These are phyloP conservation scores for Cladosporium oxysporum DNA, from an alignment of 2,329 filamentous ascomycete species.

Conservation along the genomic window DNA sequence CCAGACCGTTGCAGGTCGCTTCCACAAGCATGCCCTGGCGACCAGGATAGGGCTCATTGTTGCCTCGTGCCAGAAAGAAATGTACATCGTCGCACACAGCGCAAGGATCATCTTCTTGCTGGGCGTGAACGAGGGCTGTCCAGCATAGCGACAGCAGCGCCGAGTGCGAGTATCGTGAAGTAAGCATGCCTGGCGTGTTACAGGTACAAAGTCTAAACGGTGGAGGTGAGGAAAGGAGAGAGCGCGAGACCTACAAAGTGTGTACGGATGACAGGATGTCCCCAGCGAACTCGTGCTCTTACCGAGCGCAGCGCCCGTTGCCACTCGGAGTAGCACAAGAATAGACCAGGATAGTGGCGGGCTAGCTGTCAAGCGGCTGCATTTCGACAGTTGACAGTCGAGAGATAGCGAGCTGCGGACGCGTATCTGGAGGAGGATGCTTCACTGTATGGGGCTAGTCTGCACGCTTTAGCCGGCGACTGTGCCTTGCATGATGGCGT, in stretches of 20 bases:
- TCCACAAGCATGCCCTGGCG: conserved; percentile 37
- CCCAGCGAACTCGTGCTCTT: not conserved
- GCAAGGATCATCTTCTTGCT: conserved; percentile 14
- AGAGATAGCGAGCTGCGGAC: not conserved
- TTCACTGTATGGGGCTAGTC: not conserved
- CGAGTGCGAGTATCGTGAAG: not conserved
- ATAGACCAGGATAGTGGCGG: not conserved
- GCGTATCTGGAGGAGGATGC: not conserved
- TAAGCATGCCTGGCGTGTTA: conserved; percentile 5
- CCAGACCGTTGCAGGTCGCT: conserved; percentile 35
- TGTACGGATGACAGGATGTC: not conserved
- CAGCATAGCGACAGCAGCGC: not conserved
- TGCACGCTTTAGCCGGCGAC: not conserved
- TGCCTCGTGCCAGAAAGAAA: conserved; percentile 34
- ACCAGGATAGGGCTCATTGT: conserved; percentile 42
- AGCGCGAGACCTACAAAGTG: not conserved
- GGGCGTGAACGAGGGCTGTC: not conserved
- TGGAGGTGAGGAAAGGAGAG: not conserved
- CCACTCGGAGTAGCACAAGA: not conserved
- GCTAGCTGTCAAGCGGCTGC: not conserved
- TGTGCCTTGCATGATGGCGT: not conserved
- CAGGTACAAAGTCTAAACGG: not conserved
- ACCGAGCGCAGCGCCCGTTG: not conserved
- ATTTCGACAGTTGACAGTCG: not conserved
- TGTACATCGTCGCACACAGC: conserved; percentile 27